These are phyloP conservation scores for Aegilops tauschii DNA, from an alignment of 176 grass and related monocot genomes.

Conservation along the genomic window DNA sequence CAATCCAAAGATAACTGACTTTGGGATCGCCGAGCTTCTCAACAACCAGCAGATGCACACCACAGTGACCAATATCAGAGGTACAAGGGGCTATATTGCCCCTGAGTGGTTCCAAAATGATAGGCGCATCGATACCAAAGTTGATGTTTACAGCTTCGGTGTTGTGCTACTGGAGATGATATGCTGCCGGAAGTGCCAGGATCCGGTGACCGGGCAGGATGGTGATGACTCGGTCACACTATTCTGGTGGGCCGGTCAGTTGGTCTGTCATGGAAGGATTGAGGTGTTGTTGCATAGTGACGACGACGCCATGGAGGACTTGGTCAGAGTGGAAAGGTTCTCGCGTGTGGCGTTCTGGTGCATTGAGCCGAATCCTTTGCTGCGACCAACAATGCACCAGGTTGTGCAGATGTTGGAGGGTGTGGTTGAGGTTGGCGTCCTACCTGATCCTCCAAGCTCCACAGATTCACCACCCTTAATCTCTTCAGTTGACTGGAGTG, in stretches of 20 bases:
- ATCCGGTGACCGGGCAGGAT: not conserved
- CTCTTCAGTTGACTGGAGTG: not conserved
- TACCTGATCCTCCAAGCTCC: not conserved
- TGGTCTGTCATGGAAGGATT: not conserved
- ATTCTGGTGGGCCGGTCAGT: not conserved
- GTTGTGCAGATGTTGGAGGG: conserved; percentile 11
- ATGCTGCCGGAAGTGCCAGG: conserved; percentile 3
- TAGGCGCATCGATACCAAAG: not conserved
- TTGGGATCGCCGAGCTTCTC: not conserved
- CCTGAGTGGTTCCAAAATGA: not conserved
- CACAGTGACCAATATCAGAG: not conserved
- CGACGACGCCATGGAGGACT: fast-evolving
- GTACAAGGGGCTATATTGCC: not conserved
- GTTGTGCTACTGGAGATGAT: conserved; percentile 19
- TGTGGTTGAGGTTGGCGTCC: not conserved
- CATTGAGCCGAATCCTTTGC: not conserved
- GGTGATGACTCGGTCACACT: not conserved
- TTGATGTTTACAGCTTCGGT: conserved; percentile 9
- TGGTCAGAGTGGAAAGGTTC: not conserved
- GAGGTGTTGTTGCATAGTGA: not conserved
- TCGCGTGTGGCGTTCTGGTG: not conserved
- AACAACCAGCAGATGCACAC: not conserved
- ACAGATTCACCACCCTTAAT: not conserved
- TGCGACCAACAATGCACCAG: conserved; percentile 13
- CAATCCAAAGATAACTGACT: not conserved